These are phyloP conservation scores for Coniochaeta sp. DNA, from an alignment of 2,329 filamentous ascomycete genomes.

Conservation along the genomic window DNA sequence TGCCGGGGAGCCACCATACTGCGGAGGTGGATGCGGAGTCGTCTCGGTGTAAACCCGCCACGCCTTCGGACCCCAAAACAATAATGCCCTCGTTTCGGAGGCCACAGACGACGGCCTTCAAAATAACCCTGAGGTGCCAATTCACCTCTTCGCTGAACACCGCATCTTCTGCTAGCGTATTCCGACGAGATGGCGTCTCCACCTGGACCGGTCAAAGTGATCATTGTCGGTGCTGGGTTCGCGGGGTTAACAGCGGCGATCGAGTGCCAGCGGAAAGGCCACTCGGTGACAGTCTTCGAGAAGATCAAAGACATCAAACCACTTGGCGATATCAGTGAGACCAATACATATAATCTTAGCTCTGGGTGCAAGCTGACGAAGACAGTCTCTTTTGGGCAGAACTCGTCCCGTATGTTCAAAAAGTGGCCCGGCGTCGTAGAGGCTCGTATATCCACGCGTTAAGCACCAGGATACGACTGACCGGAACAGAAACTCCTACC, in stretches of 20 bases:
- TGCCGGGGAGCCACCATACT: background rate
- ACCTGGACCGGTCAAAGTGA: constrained; percentile 24
- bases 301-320: constrained; percentile 35
- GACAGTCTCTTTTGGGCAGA: constrained; percentile 31
- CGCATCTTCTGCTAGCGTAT: too few relatives aligned
- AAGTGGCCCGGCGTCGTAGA: constrained; percentile 44
- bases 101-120: background rate
- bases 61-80: background rate
- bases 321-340: constrained; percentile 36
- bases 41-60: background rate
- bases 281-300: constrained; percentile 37
- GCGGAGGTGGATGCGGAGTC: background rate
- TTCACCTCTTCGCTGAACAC: too few relatives aligned
- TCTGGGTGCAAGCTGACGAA: background rate
- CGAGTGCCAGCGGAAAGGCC: constrained; percentile 48
- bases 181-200: background rate
- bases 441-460: background rate
- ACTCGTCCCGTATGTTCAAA: constrained; percentile 48
- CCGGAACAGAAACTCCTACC: constrained; percentile 38
- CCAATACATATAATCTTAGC: too few relatives aligned
- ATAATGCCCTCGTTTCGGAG: background rate
- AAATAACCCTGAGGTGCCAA: too few relatives aligned
- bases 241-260: constrained; percentile 51
- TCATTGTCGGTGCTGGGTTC: constrained; percentile 44
- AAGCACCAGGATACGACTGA: too few relatives aligned